Evolutionary conservation across 345 rosid genomes (phyloP).

Genomic region (Citrus unshiu): DNA sequence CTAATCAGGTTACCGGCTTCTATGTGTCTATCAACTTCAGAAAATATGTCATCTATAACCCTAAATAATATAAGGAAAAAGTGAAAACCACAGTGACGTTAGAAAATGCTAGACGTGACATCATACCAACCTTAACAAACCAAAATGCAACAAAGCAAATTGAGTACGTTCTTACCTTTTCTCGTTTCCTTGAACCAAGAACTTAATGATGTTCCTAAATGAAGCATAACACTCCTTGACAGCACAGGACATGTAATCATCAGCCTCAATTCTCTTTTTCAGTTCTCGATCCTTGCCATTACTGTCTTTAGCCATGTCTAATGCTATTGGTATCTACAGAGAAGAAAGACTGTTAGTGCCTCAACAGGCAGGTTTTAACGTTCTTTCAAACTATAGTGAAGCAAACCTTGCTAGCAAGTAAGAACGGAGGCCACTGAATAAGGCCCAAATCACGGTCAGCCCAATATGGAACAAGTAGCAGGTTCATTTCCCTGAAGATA

Average conservation of each 20-base stretch:
- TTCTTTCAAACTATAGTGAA: conserved; percentile 9
- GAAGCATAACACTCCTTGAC: conserved; percentile 96
- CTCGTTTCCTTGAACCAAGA: conserved; percentile 80
- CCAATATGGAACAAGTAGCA: conserved; percentile 99
- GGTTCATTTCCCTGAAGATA: conserved; percentile 81
- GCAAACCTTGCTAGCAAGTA: conserved; percentile 95
- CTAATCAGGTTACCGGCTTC: conserved; percentile 30
- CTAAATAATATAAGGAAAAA: conserved; percentile 36
- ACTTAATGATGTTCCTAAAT: conserved; percentile 67
- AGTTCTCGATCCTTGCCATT: conserved; percentile 89
- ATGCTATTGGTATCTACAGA: conserved; percentile 86
- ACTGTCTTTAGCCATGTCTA: conserved; percentile 99
- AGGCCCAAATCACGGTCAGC: conserved; percentile 89
- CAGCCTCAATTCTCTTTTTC: conserved; percentile 70
- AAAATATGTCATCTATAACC: conserved; percentile 63
- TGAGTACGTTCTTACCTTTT: conserved; percentile 48
- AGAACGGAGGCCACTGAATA: conserved; percentile 97
- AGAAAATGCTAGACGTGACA: not conserved
- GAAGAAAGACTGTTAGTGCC: conserved; percentile 10
- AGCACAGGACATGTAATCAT: conserved; percentile 86
- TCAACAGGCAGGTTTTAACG: not conserved
- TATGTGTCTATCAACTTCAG: conserved; percentile 57
- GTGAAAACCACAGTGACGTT: not conserved
- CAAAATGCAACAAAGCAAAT: not conserved
- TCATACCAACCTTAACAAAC: conserved; percentile 7